phyloP scores from a whole-genome alignment of 441 rosid species.

The Flueggea neowawraea region DNA sequence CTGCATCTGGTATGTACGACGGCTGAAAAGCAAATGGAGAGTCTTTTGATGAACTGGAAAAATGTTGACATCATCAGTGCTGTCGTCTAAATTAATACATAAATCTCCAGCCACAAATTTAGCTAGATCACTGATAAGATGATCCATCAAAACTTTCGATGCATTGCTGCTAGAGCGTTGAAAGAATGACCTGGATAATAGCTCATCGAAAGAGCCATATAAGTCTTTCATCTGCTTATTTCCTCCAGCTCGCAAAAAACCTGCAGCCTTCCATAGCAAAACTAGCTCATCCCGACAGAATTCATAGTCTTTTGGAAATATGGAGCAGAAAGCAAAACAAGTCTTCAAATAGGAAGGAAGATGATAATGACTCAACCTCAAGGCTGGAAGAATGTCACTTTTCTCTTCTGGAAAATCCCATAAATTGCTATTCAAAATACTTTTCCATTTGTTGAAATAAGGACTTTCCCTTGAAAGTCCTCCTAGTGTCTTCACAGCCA shows the following conservation, averaged over 20 bases:
- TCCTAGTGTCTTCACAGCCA: no score
- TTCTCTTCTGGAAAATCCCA: constrained; percentile 6
- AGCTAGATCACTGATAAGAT: no score
- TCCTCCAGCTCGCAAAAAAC: not conserved
- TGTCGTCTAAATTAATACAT: not conserved
- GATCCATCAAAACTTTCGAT: no score
- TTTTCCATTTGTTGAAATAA: constrained; percentile 1
- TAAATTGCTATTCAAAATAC: constrained; percentile 4
- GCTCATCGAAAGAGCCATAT: no score
- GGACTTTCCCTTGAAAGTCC: no score
- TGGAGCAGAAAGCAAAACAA: constrained; percentile 11
- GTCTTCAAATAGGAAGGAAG: constrained; percentile 3
- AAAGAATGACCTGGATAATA: no score
- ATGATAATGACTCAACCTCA: constrained; percentile 4
- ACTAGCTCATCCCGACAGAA: not conserved
- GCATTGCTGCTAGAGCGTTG: no score
- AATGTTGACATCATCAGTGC: no score
- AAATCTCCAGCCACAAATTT: not conserved
- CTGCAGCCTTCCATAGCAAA: constrained; percentile 7
- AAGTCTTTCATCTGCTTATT: not conserved
- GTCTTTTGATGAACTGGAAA: no score
- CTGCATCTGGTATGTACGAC: no score
- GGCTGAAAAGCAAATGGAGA: no score
- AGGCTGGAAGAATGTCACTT: constrained; percentile 2
- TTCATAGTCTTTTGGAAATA: constrained; percentile 6